A percentile compares a stretch with the other conserved stretches of the same genome.
phyloP scores from a whole-genome alignment of 768 basidiomycete species.

The Mycena maculata region DNA sequence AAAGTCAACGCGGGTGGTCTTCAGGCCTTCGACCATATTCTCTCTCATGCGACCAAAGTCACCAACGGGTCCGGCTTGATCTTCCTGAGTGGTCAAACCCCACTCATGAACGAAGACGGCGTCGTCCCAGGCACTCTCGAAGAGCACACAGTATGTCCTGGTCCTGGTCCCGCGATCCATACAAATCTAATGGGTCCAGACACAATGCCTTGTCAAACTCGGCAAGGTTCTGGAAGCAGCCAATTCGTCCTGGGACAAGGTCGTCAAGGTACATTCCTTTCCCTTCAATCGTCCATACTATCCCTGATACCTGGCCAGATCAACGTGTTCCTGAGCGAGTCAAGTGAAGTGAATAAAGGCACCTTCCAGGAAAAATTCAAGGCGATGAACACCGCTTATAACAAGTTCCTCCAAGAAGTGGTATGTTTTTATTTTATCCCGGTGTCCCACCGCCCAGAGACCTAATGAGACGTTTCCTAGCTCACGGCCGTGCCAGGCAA shows the following conservation, averaged over 20 bases:
- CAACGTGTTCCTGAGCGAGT: conserved; percentile 60
- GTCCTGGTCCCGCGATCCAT: conserved; percentile 3
- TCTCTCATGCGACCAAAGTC: conserved; percentile 53
- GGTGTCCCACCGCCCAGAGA: too few relatives aligned
- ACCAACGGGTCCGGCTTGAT: conserved; percentile 60
- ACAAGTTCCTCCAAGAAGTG: too few relatives aligned
- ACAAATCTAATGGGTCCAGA: conserved; percentile 44
- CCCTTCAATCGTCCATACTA: too few relatives aligned
- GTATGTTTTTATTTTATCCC: too few relatives aligned
- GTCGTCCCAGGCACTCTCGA: conserved; percentile 67
- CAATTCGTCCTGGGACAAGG: conserved; percentile 71
- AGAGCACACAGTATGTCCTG: conserved; percentile 64
- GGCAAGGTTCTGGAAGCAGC: conserved; percentile 64
- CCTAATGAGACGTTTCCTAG: too few relatives aligned
- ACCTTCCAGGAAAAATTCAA: conserved; percentile 64
- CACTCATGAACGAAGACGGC: conserved; percentile 58
- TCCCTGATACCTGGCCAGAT: conserved; percentile 45
- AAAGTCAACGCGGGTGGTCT: conserved; percentile 66
- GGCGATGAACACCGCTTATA: conserved; percentile 69
- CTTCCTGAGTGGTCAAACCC: conserved; percentile 72
- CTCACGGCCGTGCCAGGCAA: too few relatives aligned
- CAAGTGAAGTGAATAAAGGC: too few relatives aligned
- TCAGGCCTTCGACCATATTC: conserved; percentile 57
- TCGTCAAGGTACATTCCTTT: conserved; percentile 46
- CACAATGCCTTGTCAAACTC: conserved; percentile 68